Evolutionary conservation across 495 filamentous ascomycete genomes (phyloP).

Genomic region (Aspergillus homomorphus): DNA sequence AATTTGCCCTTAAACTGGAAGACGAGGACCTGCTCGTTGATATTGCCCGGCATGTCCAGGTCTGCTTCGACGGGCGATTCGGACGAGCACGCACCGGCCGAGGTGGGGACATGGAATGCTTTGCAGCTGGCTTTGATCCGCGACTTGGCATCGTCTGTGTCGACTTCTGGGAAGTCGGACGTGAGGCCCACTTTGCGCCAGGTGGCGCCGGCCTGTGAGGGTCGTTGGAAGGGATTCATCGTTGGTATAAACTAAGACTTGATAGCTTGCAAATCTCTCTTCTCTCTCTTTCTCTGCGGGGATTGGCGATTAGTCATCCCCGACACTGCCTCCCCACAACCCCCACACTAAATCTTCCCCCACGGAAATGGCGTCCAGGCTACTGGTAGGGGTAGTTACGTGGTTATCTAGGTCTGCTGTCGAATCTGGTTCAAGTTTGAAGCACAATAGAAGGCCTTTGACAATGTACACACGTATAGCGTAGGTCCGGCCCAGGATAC

Average conservation of each 20-base stretch:
- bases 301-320: not conserved
- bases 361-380: too few relatives aligned
- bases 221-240: conserved; percentile 14
- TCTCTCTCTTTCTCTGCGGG: not conserved
- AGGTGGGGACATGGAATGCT: conserved; percentile 50
- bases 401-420: too few relatives aligned
- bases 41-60: conserved; percentile 41
- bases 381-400: too few relatives aligned
- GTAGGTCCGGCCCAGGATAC: too few relatives aligned
- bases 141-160: conserved; percentile 31
- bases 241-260: not conserved
- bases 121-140: conserved; percentile 48
- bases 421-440: too few relatives aligned
- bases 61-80: conserved; percentile 32
- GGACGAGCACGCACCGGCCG: conserved; percentile 15
- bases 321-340: too few relatives aligned
- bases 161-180: conserved; percentile 51
- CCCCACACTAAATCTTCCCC: too few relatives aligned
- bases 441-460: too few relatives aligned
- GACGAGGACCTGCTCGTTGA: conserved; percentile 57
- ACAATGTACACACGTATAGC: too few relatives aligned
- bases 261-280: not conserved
- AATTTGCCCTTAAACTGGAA: conserved; percentile 56
- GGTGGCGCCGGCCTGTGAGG: conserved; percentile 11
- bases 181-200: conserved; percentile 43